Evolutionary conservation across 768 basidiomycete genomes (phyloP).

Genomic region (Rhodotorula diobovata): DNA sequence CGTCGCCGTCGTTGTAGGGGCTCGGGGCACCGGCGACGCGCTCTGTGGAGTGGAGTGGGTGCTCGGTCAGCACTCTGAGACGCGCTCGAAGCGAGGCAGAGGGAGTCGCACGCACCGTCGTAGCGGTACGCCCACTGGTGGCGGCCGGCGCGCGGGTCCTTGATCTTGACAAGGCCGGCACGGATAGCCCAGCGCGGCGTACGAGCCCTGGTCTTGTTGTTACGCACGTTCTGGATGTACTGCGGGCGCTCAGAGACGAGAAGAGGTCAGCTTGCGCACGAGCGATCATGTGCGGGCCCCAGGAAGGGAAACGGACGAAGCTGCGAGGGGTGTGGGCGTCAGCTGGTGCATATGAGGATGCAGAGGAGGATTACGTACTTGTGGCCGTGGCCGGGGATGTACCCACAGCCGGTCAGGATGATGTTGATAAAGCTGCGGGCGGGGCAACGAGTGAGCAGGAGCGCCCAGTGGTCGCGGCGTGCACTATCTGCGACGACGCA

Average conservation of each 20-base stretch:
- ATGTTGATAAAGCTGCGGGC: slow-evolving; percentile 40
- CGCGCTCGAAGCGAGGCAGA: neutral
- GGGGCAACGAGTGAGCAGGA: neutral
- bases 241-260: neutral
- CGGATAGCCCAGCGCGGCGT: slow-evolving; percentile 43
- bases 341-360: no score
- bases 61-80: no score
- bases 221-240: slow-evolving; percentile 43
- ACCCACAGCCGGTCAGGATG: slow-evolving; percentile 41
- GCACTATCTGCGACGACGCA: slow-evolving; percentile 21
- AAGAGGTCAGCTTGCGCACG: no score
- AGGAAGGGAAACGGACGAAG: slow-evolving; percentile 11
- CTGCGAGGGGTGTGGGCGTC: neutral
- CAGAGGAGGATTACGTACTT: slow-evolving; percentile 7
- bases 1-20: slow-evolving; percentile 1
- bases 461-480: neutral
- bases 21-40: slow-evolving; percentile 9
- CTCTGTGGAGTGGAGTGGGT: neutral
- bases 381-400: slow-evolving; percentile 43
- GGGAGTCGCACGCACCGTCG: slow-evolving; percentile 22
- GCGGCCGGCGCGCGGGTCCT: slow-evolving; percentile 37
- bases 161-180: slow-evolving; percentile 41
- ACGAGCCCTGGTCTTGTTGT: slow-evolving; percentile 40
- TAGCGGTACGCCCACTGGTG: slow-evolving; percentile 43
- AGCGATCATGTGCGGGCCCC: no score